Base-by-base conservation (phyloP, 2,329 filamentous ascomycete species). In the Cladosporium cucumerinum region DNA sequence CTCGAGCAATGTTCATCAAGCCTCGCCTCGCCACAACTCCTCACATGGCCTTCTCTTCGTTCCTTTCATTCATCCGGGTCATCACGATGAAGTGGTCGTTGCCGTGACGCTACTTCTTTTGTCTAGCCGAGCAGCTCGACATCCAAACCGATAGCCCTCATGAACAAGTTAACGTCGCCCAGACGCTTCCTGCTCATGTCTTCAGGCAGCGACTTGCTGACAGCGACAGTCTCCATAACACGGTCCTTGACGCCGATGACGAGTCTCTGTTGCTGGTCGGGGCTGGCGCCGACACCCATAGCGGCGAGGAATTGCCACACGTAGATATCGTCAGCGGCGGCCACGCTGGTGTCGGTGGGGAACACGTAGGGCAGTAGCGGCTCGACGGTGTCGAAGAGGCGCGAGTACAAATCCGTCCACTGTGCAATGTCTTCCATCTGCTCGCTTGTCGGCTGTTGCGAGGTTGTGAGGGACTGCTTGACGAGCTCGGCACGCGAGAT, bases 251-350 rank as follows among this genome's bases (percentile, higher is more conserved):
- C 95, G 48, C 93, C 93, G 73, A 97, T 86, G 11, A 99, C 95
- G 64, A 99, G 84, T 65, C 93, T 87, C 76, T 97, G 94, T 78
- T 99, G 95, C 79, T 99, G 95, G 70, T 97, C 93, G 16, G 93
- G 92, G 74, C 87, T 93, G 36, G 95, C 94, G 60, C 92, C 93
- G 69, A 97, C 95, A 68, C 95, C 95, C 78, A 97, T 92, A 14
- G 94, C 93, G 10, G 95, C 95, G 69, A 99, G 84, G 77, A 98
- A 96, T 78, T 98, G 94, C 95, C 95, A 99, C 46, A 98, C 92
- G 74, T 98, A 96, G 74, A 97, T 89, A 73, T 99, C 95, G 70
- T 97, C 93, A 58, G 69, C 69, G 0, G 71, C 72, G 18, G 68
- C 69, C 25, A 91, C 91, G 69, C 92, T 93, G 73, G 96, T 91